Evolutionary conservation across 495 filamentous ascomycete species (phyloP), one percentile per base, ranked within the genome.

Genomic region (Xylaria palmicola): DNA sequence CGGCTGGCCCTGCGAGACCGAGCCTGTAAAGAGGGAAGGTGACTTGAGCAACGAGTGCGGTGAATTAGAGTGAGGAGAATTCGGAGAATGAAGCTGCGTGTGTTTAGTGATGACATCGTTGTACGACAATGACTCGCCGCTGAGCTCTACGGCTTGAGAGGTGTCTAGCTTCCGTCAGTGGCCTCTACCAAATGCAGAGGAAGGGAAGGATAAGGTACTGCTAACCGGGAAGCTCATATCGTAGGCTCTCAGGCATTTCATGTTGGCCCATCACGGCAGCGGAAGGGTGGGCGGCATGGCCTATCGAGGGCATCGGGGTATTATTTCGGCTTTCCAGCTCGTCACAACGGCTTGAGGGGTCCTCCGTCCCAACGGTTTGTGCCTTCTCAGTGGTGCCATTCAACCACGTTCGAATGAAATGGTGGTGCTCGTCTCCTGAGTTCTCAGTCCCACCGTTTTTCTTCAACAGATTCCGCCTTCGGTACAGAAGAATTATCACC

Each of bases 401-500:
- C 36, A 85, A 67, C 82, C 82, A 85, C 26, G 66, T 72, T 29
- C 66, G 44, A 54, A 83, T 76, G 49, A 72, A 71, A 56, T 68
- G 65, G 43, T 69, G 67, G 50, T 71, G 75, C 34, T 71, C 75
- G 45, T 79, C 76, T 7, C 76, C 76, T n/a, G 75, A 77, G 26
- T 68, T 74, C 34, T 80, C 77, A 47, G 73, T 79, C 22, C 58
- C 64, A 24, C 62, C 60, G 19, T 64, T 65, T 52, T 73, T 71
- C 20, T 62, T 64, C 29, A 76, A 61, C 6, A 77, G 59, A 56
- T 68, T 81, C 29, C 81, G 76, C 4, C 80, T 79, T 12, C 85
- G 76, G 60, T 78, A 88, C 12, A 88, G 75, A 3, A 89, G 69
- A 50, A 85, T 77, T 15, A 73, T 71, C 4, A 83, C 78, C 22